Conservation (phyloP, 345 rosid species). For the Luvunga scandens region DNA sequence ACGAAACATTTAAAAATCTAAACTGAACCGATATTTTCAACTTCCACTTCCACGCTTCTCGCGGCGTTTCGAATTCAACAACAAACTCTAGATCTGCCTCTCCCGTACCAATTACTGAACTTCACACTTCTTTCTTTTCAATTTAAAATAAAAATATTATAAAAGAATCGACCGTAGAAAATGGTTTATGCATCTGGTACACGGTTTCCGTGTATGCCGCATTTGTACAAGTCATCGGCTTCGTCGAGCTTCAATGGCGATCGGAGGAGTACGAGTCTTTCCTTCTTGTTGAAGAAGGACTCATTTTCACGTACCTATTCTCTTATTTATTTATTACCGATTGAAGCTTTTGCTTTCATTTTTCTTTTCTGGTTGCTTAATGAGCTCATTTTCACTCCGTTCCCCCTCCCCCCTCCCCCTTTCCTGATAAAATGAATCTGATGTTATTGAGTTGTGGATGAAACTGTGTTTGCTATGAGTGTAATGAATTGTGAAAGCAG, state of each 20-base stretch:
- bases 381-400: background rate
- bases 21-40: background rate
- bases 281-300: slow-evolving; percentile 50
- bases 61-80: slow-evolving; percentile 16
- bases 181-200: slow-evolving; percentile 71
- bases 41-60: slow-evolving; percentile 19
- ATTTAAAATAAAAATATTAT: background rate
- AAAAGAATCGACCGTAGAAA: background rate
- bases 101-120: background rate
- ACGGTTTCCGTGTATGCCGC: slow-evolving; percentile 45
- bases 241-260: slow-evolving; percentile 47
- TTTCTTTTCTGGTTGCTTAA: background rate
- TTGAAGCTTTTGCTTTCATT: background rate
- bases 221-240: slow-evolving; percentile 31
- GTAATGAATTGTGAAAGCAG: background rate
- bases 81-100: slow-evolving; percentile 1
- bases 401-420: too few relatives aligned
- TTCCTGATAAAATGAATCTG: background rate
- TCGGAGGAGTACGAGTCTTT: slow-evolving; percentile 38
- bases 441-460: background rate
- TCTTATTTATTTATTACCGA: background rate
- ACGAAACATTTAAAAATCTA: background rate
- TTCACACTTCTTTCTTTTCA: background rate
- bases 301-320: slow-evolving; percentile 46
- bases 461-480: background rate